Evolutionary conservation across 2,329 filamentous ascomycete species (phyloP), one percentile per base, ranked within the genome.

Genomic region (Fusarium praegraminearum): DNA sequence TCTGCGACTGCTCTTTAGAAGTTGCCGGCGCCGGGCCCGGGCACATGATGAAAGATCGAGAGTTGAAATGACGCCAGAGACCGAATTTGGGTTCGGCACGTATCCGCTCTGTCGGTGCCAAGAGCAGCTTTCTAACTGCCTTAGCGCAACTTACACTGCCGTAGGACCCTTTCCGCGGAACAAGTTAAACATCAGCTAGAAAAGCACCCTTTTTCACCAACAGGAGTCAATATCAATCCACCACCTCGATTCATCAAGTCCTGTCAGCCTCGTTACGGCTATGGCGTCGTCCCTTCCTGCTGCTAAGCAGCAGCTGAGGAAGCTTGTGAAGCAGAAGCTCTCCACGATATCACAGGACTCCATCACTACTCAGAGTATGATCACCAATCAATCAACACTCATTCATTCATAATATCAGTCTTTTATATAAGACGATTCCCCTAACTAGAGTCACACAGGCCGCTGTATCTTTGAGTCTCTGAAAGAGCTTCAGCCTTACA

Each of bases 241-340:
- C 45, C 36, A 51, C 50, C 52, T 54, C 52, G 18, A 20, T 47
- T 41, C n/a, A 57, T 28, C 55, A 53, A 35, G 20, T 52, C 60
- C 65, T 52, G 57, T 65, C 63, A 69, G 45, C 43, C 41, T 69
- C 38, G 36, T 77, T 64, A 89, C 89, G 85, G 81, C 78, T 65
- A 89, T 89, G 85, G 81, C 86, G 46, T 81, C 87, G 53, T 67
- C 78, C 5, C 80, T 94, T 57, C 85, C 85, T 69, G 83, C 86
- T 61, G 89, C 91, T 45, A 97, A 97, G 82, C 90, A 91, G 77
- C 90, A 93, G 73, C 83, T 97, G 65, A 87, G 94, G 60, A 84
- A 84, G 67, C 81, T 86, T 55, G 91, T 97, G 82, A 94, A 91
- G 76, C 82, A 86, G 69, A 85, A 84, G 33, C 85, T 97, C 22